Evolutionary conservation across 1,284 basidiomycete genomes (phyloP), one percentile per base, ranked within the genome.

Genomic region (Heimioporus retisporus): DNA sequence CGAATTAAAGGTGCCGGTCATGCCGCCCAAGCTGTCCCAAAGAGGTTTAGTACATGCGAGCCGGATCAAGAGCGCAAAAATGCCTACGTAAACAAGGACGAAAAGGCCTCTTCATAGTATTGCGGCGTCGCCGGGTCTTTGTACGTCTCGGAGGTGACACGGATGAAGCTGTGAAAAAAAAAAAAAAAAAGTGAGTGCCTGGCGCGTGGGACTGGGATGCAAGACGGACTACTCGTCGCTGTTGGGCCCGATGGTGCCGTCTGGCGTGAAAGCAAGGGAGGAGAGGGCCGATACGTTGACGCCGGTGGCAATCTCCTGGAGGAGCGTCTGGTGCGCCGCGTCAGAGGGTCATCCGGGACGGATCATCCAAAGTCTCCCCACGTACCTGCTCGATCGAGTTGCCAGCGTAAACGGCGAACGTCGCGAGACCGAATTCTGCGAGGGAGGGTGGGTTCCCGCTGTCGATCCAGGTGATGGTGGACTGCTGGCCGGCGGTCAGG

Each of bases 21-120:
- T 93, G 65, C 83, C 81, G 14, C 75, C 74, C 75, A 94, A 68
- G 11, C 91, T 93, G 68, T 2, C 35, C 35, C 35, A n/a, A 35
- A 35, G 35, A 35, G 35, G 35, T 35, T 35, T 2, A 35, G 11
- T 35, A 35, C 35, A 35, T 8, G 35, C 35, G 35, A 8, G 8
- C 35, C 35, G 8, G 4, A 35, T 35, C 8, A 35, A 10, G 35
- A 35, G 35, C 31, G 31, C 2, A 35, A 35, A 35, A 35, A 35
- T 10, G 35, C 88, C 67, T 75, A 91, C 88, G 80, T 79, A 84
- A 95, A 96, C 73, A 89, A 89, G 66, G 94, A 86, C n/a, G 94
- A 95, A 85, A 95, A 96, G 3, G 93, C 89, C 69, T 91, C 82
- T 64, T 87, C 88, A 4, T 84, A 86, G 79, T 82, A 91, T 60